A percentile compares a stretch with the other conserved stretches of the same genome.
phyloP scores from a whole-genome alignment of 2,329 filamentous ascomycete species.

The Diaporthe australafricana region DNA sequence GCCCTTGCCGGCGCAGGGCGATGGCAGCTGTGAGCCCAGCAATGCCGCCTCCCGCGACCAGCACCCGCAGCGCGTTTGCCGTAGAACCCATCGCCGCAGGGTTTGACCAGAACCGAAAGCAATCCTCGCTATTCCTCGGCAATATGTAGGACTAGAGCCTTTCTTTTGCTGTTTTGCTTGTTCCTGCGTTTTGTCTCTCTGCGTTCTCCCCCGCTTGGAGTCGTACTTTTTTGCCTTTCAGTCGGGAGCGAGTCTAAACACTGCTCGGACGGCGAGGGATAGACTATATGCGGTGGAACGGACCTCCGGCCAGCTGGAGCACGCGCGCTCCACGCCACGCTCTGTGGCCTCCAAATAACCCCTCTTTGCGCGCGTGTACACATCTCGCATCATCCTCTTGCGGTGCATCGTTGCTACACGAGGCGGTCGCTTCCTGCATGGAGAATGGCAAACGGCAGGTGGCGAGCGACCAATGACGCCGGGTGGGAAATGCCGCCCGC shows the following conservation, averaged over 20 bases:
- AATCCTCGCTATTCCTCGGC: no score
- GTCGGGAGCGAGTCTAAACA: neutral
- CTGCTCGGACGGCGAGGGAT: neutral
- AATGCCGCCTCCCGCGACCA: slow-evolving; percentile 35
- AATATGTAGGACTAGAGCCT: neutral
- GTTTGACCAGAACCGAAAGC: neutral
- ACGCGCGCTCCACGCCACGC: neutral
- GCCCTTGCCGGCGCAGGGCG: slow-evolving; percentile 32
- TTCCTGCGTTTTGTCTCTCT: no score
- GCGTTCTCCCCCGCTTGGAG: no score
- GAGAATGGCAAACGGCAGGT: slow-evolving; percentile 7
- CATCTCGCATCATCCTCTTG: neutral
- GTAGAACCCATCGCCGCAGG: slow-evolving; percentile 4
- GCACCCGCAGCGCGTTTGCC: slow-evolving; percentile 9
- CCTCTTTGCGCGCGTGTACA: neutral
- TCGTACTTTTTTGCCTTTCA: neutral
- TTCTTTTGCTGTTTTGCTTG: no score
- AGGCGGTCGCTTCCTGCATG: neutral
- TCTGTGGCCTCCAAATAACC: neutral
- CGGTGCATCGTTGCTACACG: slow-evolving; percentile 1
- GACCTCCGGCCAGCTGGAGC: neutral
- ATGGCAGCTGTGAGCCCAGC: slow-evolving; percentile 32
- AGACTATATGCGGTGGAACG: neutral
- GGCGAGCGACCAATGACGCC: neutral
- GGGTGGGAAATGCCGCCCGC: neutral